A percentile compares a stretch with the other conserved stretches of the same genome.
Evolutionary conservation across 768 basidiomycete species (phyloP).

Genomic region (Calocybe gangraenosa): DNA sequence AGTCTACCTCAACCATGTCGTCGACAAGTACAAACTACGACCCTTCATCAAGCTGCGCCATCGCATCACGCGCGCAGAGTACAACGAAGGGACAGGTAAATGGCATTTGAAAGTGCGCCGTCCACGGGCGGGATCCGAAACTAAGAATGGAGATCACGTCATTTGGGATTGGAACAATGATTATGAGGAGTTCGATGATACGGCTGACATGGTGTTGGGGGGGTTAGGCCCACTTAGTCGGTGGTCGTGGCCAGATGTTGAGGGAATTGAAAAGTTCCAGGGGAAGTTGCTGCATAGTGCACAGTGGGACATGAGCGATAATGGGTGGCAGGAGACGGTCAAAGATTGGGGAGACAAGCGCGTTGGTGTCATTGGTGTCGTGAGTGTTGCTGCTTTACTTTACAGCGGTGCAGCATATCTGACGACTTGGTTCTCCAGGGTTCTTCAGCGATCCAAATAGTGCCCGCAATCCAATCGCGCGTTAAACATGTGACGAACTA

Average conservation of each 20-base stretch:
- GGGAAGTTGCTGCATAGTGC: conserved; percentile 65
- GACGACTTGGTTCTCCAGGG: conserved; percentile 31
- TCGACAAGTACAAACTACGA: conserved; percentile 51
- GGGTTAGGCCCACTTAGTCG: conserved; percentile 49
- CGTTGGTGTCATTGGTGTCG: conserved; percentile 60
- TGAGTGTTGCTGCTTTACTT: conserved; percentile 23
- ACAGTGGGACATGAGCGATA: conserved; percentile 43
- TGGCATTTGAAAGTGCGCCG: conserved; percentile 51
- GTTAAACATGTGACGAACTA: conserved; percentile 49
- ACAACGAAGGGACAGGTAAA: conserved; percentile 45
- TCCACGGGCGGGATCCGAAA: conserved; percentile 14
- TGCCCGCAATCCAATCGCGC: conserved; percentile 51
- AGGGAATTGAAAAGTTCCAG: conserved; percentile 50
- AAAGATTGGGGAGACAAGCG: conserved; percentile 47
- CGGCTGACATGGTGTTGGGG: conserved; percentile 53
- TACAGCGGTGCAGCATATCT: background rate
- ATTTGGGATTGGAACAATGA: conserved; percentile 19
- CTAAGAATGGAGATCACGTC: conserved; percentile 15
- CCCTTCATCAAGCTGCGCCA: conserved; percentile 53
- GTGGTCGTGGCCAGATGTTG: conserved; percentile 68
- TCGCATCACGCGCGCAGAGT: conserved; percentile 48
- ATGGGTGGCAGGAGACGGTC: conserved; percentile 40
- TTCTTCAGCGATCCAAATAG: conserved; percentile 59
- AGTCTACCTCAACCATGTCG: conserved; percentile 47
- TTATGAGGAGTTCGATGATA: conserved; percentile 46